Evolutionary conservation across 23 red algal genomes (phyloP), one percentile per base, ranked within the genome.

Genomic region (Gracilaria domingensis): DNA sequence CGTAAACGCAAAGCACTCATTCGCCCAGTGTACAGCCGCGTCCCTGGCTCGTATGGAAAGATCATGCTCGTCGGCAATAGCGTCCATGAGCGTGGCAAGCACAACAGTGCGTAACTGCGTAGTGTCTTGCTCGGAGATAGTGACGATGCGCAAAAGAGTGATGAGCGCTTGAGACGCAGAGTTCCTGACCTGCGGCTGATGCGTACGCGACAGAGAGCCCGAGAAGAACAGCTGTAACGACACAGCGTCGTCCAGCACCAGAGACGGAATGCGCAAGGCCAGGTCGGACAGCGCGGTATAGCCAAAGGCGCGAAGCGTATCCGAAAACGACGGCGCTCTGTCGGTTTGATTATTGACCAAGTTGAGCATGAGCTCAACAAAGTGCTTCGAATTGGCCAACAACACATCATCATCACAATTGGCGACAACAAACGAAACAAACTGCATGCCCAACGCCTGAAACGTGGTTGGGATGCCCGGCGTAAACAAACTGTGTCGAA

Each of bases 21-120:
- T 92, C 28, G 84, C 92, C 92, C 92, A 94, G 54, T 82, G 75
- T 39, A 94, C 83, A 38, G 83, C 82, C 28, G 92, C 92, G 21
- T 57, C 45, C 29, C 92, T 78, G 20, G 83, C 92, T 18, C 75
- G 36, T 29, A 73, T 60, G 50, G 83, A 58, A 33, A 82, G 23
- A 28, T 86, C 92, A 38, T 80, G 26, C 18, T 79, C 32, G 56
- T 83, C 80, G 37, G 18, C 66, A 35, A 92, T 60, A 3, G 77
- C 80, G 4, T 40, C 48, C 59, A 75, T 58, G 17, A 94, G 49
- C 14, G 77, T 80, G 37, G 60, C 6, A 12, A 94, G 60, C 61
- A 80, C 38, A 12, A 44, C 33, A 2, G 32, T 53, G 8, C 76
- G 54, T 24, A 69, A 70, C 35, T 81, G 56, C 48, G 83, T 40